These are phyloP conservation scores for Auxenochlorella protothecoides DNA, from an alignment of 139 green algal species.

Conservation along the genomic window DNA sequence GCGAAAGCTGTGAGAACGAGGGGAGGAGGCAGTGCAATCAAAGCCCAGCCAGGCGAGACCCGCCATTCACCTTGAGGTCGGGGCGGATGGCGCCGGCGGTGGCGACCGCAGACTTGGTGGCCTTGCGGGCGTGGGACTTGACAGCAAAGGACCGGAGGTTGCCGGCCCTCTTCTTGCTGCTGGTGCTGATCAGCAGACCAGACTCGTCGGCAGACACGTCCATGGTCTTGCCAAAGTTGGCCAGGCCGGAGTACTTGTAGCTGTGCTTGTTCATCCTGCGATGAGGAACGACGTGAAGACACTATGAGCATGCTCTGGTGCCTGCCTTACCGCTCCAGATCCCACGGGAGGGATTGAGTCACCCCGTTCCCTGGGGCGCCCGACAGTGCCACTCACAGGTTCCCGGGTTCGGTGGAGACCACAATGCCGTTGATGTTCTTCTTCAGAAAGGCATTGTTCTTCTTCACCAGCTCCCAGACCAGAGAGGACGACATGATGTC, in stretches of 20 bases:
- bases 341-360: too few relatives aligned
- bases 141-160: conserved; percentile 9
- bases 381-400: conserved; percentile 31
- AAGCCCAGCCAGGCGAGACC: too few relatives aligned
- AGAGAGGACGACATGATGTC: conserved; percentile 24
- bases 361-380: too few relatives aligned
- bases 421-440: conserved; percentile 41
- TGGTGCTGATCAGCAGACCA: conserved; percentile 36
- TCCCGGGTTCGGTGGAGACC: conserved; percentile 57
- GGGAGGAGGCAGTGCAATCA: too few relatives aligned
- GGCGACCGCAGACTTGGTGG: conserved; percentile 8
- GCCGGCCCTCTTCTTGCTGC: conserved; percentile 17
- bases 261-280: conserved; percentile 48
- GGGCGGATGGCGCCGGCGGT: conserved; percentile 15
- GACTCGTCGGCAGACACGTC: conserved; percentile 9
- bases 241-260: conserved; percentile 72
- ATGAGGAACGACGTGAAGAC: not conserved
- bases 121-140: conserved; percentile 39
- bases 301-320: too few relatives aligned
- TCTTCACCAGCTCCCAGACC: conserved; percentile 56
- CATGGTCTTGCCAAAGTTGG: conserved; percentile 18
- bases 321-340: too few relatives aligned
- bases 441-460: conserved; percentile 52
- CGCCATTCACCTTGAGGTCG: conserved; percentile 30
- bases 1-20: too few relatives aligned